Base-by-base conservation (phyloP, 441 rosid species). In the Erysimum pusillum region DNA sequence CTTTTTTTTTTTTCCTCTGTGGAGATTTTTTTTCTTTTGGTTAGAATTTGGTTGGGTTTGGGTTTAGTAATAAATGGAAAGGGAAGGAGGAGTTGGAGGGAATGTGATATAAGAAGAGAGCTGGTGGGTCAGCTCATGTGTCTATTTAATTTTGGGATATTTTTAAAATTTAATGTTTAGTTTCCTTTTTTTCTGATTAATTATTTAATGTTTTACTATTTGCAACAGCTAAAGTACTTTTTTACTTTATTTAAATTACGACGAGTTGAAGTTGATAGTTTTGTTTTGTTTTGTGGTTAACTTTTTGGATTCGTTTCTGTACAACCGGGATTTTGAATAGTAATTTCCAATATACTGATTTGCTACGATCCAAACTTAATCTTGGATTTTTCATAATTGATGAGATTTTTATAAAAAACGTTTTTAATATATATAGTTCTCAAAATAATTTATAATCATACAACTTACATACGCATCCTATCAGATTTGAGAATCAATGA, bases 51-150 rank as follows among this genome's bases (percentile, higher is more conserved):
- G 15, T 15, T 28, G 4, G 18, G 63, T 5, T 44, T 57, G 57
- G 22, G 45, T 48, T 45, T 54, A 0, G 65, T n/a, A 60, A 75
- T 63, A 63, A 79, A 75, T 74, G 76, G 79, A 56, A 67, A 56
- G 3, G 12, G 68, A n/a, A 41, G 63, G 49, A 64, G 59, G n/a
- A n/a, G n/a, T 56, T 75, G 82, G 82, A 79, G 82, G 79, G 79
- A 75, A 69, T 74, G 15, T 17, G 56, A 69, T 74, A 58, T 74
- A 63, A 10, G 34, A 36, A 44, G 74, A 69, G 31, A n/a, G 42
- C 74, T 62, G 68, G 73, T 74, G 75, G 82, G 58, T 54, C 81
- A 22, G 22, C 25, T 79, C 76, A 74, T 79, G 68, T 69, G 54
- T 79, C 5, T 74, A 49, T 74, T 67, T 67, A 61, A 52, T 78